These are phyloP conservation scores for Cryphonectria parasitica DNA, from an alignment of 2,329 filamentous ascomycete genomes.

Conservation along the genomic window DNA sequence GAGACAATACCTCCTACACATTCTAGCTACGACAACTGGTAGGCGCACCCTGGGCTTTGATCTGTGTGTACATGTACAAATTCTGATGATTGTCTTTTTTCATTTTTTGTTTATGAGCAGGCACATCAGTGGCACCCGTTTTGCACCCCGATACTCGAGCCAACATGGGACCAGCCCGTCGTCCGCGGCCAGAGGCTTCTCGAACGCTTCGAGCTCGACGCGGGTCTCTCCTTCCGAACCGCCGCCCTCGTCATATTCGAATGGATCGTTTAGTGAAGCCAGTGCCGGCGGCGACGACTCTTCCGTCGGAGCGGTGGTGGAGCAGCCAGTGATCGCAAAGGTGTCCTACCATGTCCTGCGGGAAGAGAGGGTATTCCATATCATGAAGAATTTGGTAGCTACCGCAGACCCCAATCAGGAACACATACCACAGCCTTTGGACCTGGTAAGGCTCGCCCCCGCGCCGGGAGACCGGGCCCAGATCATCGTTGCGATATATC, in stretches of 20 bases:
- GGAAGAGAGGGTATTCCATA: constrained; percentile 85
- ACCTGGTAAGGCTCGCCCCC: constrained; percentile 72
- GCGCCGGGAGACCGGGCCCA: constrained; percentile 70
- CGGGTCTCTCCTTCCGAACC: constrained; percentile 46
- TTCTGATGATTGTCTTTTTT: constrained; percentile 27
- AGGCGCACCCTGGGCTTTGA: constrained; percentile 33
- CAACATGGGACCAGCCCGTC: constrained; percentile 52
- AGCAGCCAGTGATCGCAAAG: constrained; percentile 75
- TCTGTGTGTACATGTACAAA: neutral
- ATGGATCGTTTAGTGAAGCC: constrained; percentile 22
- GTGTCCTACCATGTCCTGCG: constrained; percentile 82
- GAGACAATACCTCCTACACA: constrained; percentile 62
- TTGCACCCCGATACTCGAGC: constrained; percentile 50
- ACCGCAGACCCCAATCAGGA: constrained; percentile 72
- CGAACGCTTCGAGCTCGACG: constrained; percentile 46
- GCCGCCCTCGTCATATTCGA: constrained; percentile 34
- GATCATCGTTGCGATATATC: constrained; percentile 81
- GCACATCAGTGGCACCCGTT: constrained; percentile 69
- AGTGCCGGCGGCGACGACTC: constrained; percentile 29
- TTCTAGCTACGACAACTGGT: constrained; percentile 88
- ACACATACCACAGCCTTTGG: constrained; percentile 80
- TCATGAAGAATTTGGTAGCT: constrained; percentile 72
- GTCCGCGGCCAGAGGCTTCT: constrained; percentile 35
- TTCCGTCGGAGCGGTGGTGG: constrained; percentile 54
- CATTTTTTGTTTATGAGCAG: constrained; percentile 39